Percentiles rank a stretch among this genome's conserved stretches.
Conservation (phyloP, 345 rosid genomes). For the Cardamine occulta region DNA sequence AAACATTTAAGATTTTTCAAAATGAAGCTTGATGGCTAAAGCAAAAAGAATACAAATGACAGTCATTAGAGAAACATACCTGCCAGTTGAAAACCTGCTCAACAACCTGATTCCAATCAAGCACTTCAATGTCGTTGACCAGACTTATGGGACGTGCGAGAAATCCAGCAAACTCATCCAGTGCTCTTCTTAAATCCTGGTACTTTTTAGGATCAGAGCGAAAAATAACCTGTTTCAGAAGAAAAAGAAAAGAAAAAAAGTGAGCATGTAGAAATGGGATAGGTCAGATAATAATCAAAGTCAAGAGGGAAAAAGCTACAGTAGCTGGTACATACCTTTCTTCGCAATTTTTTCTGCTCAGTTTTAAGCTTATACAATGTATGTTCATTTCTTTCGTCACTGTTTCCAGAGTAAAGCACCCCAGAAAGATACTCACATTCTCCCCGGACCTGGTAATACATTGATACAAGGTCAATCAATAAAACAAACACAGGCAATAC, state of each 20-base stretch:
- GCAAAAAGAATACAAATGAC: neutral
- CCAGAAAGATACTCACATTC: conserved; percentile 82
- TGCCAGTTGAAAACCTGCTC: conserved; percentile 78
- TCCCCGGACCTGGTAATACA: conserved; percentile 63
- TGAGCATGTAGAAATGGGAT: conserved; percentile 18
- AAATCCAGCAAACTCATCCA: conserved; percentile 61
- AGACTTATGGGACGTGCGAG: conserved; percentile 52
- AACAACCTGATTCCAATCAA: conserved; percentile 58
- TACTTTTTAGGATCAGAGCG: conserved; percentile 70
- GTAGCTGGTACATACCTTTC: conserved; percentile 59
- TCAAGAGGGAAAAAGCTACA: conserved; percentile 5
- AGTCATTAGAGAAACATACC: conserved; percentile 49
- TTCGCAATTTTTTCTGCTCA: conserved; percentile 56
- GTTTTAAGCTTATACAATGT: conserved; percentile 54
- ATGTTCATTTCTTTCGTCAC: conserved; percentile 50
- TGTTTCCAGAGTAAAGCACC: conserved; percentile 51
- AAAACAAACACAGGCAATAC: conserved; percentile 8
- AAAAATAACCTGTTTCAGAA: conserved; percentile 68
- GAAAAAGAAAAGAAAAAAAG: conserved; percentile 20
- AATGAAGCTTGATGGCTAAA: conserved; percentile 14
- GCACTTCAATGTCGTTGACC: conserved; percentile 44
- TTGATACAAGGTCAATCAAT: conserved; percentile 9
- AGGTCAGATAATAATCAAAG: conserved; percentile 1
- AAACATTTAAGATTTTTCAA: conserved; percentile 28
- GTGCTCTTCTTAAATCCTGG: conserved; percentile 64